Conservation (phyloP, 2,329 filamentous ascomycete species). For the Penicillium sp. region DNA sequence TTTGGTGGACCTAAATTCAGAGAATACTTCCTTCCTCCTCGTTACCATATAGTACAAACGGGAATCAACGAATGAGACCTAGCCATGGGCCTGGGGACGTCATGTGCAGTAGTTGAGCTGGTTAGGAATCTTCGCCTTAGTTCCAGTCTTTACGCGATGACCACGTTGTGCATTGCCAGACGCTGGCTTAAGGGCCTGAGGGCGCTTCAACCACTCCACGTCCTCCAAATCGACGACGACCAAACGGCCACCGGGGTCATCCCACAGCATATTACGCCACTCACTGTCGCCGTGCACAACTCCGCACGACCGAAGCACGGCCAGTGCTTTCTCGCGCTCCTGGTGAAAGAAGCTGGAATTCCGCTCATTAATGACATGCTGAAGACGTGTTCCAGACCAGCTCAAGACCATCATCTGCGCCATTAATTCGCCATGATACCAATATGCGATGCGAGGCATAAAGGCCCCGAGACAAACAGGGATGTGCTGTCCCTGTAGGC, state of each 20-base stretch:
- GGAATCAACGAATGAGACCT: too few relatives aligned
- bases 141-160: too few relatives aligned
- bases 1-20: slow-evolving; percentile 1
- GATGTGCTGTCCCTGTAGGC: slow-evolving; percentile 24
- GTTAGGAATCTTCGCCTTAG: too few relatives aligned
- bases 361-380: slow-evolving; percentile 7
- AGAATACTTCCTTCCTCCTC: slow-evolving; percentile 1
- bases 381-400: slow-evolving; percentile 10
- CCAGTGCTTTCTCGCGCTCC: slow-evolving; percentile 16
- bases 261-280: slow-evolving; percentile 28
- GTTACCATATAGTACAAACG: too few relatives aligned
- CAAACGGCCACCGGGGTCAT: slow-evolving; percentile 14
- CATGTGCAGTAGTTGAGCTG: too few relatives aligned
- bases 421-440: slow-evolving; percentile 26
- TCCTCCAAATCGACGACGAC: slow-evolving; percentile 30
- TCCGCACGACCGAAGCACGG: slow-evolving; percentile 14
- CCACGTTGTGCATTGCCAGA: slow-evolving; percentile 6
- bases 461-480: slow-evolving; percentile 28
- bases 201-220: slow-evolving; percentile 17
- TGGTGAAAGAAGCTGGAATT: slow-evolving; percentile 8
- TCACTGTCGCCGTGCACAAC: slow-evolving; percentile 20
- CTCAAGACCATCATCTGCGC: slow-evolving; percentile 11
- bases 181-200: slow-evolving; percentile 4
- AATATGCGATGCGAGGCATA: slow-evolving; percentile 20
- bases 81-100: too few relatives aligned